Evolutionary conservation across 1,284 basidiomycete species (phyloP), one percentile per base, ranked within the genome.

Genomic region (Melampsora americana): DNA sequence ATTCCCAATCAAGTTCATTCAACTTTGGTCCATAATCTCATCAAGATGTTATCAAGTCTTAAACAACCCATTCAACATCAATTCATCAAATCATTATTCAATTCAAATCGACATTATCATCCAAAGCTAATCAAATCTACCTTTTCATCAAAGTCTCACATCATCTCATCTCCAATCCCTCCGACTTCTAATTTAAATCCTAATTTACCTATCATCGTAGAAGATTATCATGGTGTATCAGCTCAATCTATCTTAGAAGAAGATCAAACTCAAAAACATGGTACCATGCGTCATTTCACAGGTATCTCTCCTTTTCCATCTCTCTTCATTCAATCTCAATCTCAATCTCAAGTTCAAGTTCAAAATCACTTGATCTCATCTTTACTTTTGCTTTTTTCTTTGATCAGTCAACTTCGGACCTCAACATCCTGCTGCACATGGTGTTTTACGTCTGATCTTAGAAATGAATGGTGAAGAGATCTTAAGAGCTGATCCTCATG

Each of bases 341-440:
- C 26, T 56, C 30, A 60, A 32, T 32, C n/a, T n/a, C n/a, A n/a
- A 50, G 46, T 12, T 12, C 11, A 12, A 50, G 46, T 50, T 50
- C 46, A 50, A 50, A 12, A 12, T 11, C 11, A 12, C 46, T n/a
- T n/a, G 46, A 50, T 9, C 23, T 18, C 39, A 42, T 66, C 44
- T 44, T n/a, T n/a, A n/a, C n/a, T n/a, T n/a, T n/a, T n/a, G n/a
- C 35, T 35, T 9, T 35, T 35, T 35, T 26, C 20, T 32, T 59
- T 20, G 60, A 72, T 28, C 80, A 92, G 92, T 95, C 80, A 94
- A 95, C 86, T 94, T 95, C 83, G 92, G 92, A 89, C 94, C 95
- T 78, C 95, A 99, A 84, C 95, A 99, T 86, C 95, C 95, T 76
- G 96, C 95, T 78, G 95, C 95, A 42, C 95, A 99, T 84, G 95